Percentiles rank a stretch among this genome's conserved stretches.
phyloP scores from a whole-genome alignment of 208 protist species.

The Strigomonas galati region DNA sequence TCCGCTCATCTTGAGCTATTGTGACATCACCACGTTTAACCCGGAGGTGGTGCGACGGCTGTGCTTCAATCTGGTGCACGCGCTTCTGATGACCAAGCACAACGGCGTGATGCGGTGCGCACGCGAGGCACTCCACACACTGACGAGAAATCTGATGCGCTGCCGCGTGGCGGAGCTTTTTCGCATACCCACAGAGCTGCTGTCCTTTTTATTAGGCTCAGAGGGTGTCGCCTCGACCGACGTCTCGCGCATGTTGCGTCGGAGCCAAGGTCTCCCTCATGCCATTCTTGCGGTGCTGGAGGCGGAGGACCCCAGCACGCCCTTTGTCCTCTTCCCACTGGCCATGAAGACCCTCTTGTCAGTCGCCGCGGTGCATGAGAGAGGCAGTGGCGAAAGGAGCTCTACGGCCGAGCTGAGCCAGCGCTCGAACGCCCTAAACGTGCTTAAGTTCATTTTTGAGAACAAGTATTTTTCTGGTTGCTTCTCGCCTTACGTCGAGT shows the following conservation, averaged over 20 bases:
- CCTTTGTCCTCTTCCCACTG: conserved; percentile 59
- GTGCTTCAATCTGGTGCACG: conserved; percentile 61
- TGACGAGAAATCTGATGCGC: conserved; percentile 58
- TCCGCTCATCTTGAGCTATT: conserved; percentile 29
- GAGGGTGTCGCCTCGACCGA: conserved; percentile 75
- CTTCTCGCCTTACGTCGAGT: conserved; percentile 59
- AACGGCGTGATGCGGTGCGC: conserved; percentile 88
- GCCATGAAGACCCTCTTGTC: conserved; percentile 62
- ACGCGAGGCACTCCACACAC: conserved; percentile 53
- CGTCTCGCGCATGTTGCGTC: conserved; percentile 76
- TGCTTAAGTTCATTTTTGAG: conserved; percentile 92
- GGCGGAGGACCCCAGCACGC: conserved; percentile 69
- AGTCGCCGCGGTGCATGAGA: conserved; percentile 24
- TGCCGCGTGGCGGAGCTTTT: conserved; percentile 46
- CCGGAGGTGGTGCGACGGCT: conserved; percentile 31
- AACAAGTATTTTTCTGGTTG: conserved; percentile 74
- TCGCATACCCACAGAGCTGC: conserved; percentile 53
- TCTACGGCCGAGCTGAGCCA: conserved; percentile 42
- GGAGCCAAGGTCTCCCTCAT: conserved; percentile 87
- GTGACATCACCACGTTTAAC: conserved; percentile 28
- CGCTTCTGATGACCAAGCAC: conserved; percentile 85
- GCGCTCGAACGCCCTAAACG: conserved; percentile 89
- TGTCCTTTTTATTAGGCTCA: conserved; percentile 65
- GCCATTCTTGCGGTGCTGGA: conserved; percentile 78
- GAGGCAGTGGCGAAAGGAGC: conserved; percentile 15